phyloP scores from a whole-genome alignment of 192 early-diverging fungal species.

The Dimargaris xerosporica region DNA sequence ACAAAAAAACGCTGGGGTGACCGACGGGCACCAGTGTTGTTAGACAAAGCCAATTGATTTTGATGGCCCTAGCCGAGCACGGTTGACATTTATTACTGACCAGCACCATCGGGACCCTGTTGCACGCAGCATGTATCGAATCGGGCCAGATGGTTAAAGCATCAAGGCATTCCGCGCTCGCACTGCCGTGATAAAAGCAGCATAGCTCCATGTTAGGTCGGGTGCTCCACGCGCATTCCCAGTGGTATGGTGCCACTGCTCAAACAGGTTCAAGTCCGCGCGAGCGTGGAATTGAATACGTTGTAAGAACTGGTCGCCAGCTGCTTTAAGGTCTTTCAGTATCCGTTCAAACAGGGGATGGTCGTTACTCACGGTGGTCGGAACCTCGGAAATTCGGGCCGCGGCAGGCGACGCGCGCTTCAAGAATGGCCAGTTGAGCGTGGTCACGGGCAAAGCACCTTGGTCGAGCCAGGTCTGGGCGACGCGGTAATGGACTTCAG shows the following conservation, averaged over 20 bases:
- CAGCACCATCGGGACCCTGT: too few species aligned
- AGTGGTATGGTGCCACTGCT: conserved; percentile 40
- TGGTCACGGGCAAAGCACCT: conserved; percentile 19
- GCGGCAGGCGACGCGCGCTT: conserved; percentile 15
- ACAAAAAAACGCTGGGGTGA: too few species aligned
- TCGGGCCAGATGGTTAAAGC: too few species aligned
- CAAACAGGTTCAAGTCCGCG: conserved; percentile 34
- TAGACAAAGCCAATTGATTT: too few species aligned
- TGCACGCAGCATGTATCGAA: too few species aligned
- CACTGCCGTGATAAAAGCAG: conserved; percentile 29
- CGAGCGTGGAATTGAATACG: conserved; percentile 35
- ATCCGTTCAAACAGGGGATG: conserved; percentile 16
- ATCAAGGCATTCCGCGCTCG: not conserved
- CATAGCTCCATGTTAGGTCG: conserved; percentile 62
- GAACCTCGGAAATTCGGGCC: too few species aligned
- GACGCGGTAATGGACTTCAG: conserved; percentile 47
- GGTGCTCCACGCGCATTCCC: conserved; percentile 43
- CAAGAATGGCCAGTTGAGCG: conserved; percentile 24
- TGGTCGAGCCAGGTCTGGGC: conserved; percentile 16
- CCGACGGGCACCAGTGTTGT: too few species aligned
- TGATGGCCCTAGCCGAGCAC: too few species aligned
- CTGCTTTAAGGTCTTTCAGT: conserved; percentile 21
- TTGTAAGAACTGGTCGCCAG: conserved; percentile 40
- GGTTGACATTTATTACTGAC: too few species aligned
- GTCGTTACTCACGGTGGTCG: not conserved